Base-by-base conservation (phyloP, 371 early-diverging fungal genomes). In the Syncephalis plumigaleata region DNA sequence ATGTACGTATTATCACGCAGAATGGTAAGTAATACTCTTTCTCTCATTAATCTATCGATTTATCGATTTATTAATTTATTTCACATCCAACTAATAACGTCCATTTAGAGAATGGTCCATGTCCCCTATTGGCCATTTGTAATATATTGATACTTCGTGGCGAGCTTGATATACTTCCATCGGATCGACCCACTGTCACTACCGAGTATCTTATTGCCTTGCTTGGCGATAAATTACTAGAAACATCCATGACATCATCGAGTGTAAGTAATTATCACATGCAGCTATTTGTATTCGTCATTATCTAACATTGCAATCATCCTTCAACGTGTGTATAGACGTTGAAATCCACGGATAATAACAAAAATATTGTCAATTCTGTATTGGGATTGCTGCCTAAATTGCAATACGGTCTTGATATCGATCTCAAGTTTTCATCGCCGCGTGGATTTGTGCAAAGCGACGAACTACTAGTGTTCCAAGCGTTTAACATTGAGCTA, bases 51-150 rank as follows among this genome's bases (percentile, higher is more conserved):
- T 40, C 50, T 56, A 39, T 42, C 47, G 4, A 49, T 63, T 49
- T 52, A 21, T 17, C 9, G 22, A 48, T 7, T 7, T 51, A 20
- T 50, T 23, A 25, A 15, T 50, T 36, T 18, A 42, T 15, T 23
- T 9, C 23, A 45, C n/a, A n/a, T n/a, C n/a, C n/a, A n/a, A n/a
- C n/a, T n/a, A n/a, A n/a, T n/a, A n/a, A n/a, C n/a, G n/a, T n/a
- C n/a, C n/a, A n/a, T n/a, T n/a, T 31, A 31, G 75, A 77, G 49
- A 90, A 92, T 60, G 91, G 93, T 0, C 93, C 93, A 0, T 92
- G 93, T 57, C 93, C 93, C 16, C 55, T 92, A 42, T 67, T 91
- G 0, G 85, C 90, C 5, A 69, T 92, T 9, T 73, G 80, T 48
- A 93, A 93, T 58, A 83, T 83, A 0, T 62, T 91, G 43, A 65